phyloP scores from a whole-genome alignment of 257 asterid species.

The Solanum boliviense region DNA sequence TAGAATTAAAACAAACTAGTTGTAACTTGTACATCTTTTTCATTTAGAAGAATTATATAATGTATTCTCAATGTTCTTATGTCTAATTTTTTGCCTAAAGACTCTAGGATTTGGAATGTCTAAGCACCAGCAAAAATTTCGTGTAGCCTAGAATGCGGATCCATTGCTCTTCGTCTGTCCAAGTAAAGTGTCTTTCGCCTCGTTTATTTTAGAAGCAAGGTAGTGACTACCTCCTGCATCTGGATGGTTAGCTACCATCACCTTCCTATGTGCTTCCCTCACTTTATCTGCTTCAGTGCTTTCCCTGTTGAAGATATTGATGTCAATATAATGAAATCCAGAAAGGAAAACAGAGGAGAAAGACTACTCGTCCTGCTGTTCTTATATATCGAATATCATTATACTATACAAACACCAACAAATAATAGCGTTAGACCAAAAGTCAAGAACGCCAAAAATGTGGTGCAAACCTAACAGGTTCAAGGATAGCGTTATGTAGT shows the following conservation, averaged over 20 bases:
- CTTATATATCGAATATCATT: neutral
- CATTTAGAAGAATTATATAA: neutral
- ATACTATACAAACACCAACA: neutral
- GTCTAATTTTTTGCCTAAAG: neutral
- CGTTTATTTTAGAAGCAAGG: conserved; percentile 82
- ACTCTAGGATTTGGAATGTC: neutral
- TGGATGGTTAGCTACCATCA: conserved; percentile 94
- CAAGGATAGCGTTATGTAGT: neutral
- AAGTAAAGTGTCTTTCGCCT: conserved; percentile 69
- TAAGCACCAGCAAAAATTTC: conserved; percentile 6
- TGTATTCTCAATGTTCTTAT: neutral
- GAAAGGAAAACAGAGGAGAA: neutral
- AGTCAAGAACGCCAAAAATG: neutral
- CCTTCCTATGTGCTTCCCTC: conserved; percentile 86
- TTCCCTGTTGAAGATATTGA: conserved; percentile 33
- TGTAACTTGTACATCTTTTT: neutral
- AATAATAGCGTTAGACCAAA: neutral
- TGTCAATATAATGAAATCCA: neutral
- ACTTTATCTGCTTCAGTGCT: conserved; percentile 56
- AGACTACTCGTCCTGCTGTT: neutral
- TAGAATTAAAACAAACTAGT: neutral
- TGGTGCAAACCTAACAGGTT: neutral
- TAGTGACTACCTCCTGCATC: conserved; percentile 97
- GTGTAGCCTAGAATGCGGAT: conserved; percentile 44
- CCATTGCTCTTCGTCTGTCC: conserved; percentile 56